Base-by-base conservation (phyloP, 495 filamentous ascomycete genomes). In the Cercophora samala region DNA sequence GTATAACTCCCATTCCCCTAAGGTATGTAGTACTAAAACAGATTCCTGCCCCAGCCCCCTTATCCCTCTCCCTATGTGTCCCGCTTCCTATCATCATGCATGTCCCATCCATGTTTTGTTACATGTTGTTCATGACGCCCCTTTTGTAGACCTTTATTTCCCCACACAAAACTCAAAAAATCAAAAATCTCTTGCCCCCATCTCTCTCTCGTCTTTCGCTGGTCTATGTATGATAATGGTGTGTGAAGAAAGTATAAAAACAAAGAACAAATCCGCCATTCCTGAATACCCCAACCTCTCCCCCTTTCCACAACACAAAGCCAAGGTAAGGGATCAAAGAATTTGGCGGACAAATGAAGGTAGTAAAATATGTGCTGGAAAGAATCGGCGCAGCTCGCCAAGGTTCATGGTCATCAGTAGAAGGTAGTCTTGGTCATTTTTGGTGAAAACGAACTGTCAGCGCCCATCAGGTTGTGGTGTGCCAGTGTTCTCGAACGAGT, bases 321-420 rank as follows among this genome's bases (percentile, higher is more conserved):
- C 26, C 26, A 29, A 29, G 26, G 26, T 5, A 29, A 29, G 13
- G 37, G 37, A 46, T 5, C 37, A 17, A 17, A 17, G 17, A 56
- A 60, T 17, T n/a, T 22, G 24, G 21, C 29, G 23, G 17, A 60
- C 18, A 63, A 63, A 42, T 22, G 21, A 29, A 51, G 19, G 37
- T 46, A 56, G 53, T 56, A 23, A 61, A 63, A 42, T 37, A 63
- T 63, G 60, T 63, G 37, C 25, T 26, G 37, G 37, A 63, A 63
- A 51, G 37, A 63, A 21, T 18, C 13, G n/a, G 22, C n/a, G 53
- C 22, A 18, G 23, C 5, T 24, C 0, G 23, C 58, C 26, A 25
- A n/a, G 29, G 26, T 25, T 25, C 58, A 8, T 60, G 15, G 53
- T 56, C 53, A 56, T 56, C 53, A 23, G 37, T 46, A 46, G 26